These are phyloP conservation scores for Cryptococcus jaspeensis DNA, from an alignment of 1,284 basidiomycete genomes.

Conservation along the genomic window DNA sequence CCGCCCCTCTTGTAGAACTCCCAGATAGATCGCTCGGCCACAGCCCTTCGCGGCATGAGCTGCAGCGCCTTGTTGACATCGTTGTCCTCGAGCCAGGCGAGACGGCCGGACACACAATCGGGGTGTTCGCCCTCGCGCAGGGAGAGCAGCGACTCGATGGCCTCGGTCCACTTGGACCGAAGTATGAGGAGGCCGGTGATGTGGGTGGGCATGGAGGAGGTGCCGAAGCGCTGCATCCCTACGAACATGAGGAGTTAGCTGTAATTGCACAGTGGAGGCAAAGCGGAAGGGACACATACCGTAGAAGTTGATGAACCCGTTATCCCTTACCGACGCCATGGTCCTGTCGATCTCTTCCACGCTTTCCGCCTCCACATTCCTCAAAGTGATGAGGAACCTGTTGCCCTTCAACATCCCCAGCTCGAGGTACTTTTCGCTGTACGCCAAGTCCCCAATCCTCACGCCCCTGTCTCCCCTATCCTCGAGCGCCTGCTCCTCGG, in stretches of 20 bases:
- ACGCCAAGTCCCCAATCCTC: constrained; percentile 82
- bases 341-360: constrained; percentile 69
- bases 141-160: constrained; percentile 76
- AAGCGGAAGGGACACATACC: constrained; percentile 56
- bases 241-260: not conserved
- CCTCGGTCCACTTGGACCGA: constrained; percentile 82
- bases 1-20: constrained; percentile 85
- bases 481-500: constrained; percentile 60
- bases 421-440: constrained; percentile 76
- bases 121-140: constrained; percentile 85
- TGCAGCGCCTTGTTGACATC: constrained; percentile 74
- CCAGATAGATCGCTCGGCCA: constrained; percentile 88
- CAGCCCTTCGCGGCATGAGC: constrained; percentile 80
- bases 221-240: constrained; percentile 99
- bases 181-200: constrained; percentile 87
- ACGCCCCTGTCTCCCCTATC: constrained; percentile 86
- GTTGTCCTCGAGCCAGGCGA: constrained; percentile 76
- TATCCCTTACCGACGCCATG: constrained; percentile 74
- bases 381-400: constrained; percentile 87
- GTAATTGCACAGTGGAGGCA: not conserved
- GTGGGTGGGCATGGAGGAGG: constrained; percentile 92
- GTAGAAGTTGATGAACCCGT: constrained; percentile 98
- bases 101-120: constrained; percentile 72
- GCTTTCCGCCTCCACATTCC: constrained; percentile 77
- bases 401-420: constrained; percentile 96